Evolutionary conservation across 371 early-diverging fungal genomes (phyloP).

Genomic region (Rhizopus delemar): DNA sequence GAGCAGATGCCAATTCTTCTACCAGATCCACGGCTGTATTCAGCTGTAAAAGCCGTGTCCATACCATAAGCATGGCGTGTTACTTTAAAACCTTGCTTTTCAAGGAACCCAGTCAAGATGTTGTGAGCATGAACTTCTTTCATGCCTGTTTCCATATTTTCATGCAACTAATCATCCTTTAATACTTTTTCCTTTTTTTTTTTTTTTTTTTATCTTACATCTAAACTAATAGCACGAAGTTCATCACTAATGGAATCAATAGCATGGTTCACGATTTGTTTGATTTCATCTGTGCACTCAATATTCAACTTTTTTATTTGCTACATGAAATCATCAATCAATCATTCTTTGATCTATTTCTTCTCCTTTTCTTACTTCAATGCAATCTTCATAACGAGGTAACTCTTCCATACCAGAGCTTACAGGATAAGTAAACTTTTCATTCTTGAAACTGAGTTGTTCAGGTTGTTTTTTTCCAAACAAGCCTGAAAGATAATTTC

Average conservation of each 20-base stretch:
- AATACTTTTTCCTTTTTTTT: background rate
- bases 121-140: constrained; percentile 61
- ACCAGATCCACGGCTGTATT: constrained; percentile 46
- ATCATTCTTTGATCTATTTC: background rate
- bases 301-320: constrained; percentile 24
- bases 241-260: constrained; percentile 48
- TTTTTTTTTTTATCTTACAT: constrained; percentile 31
- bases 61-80: constrained; percentile 58
- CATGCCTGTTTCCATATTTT: constrained; percentile 60
- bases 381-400: constrained; percentile 26
- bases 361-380: constrained; percentile 12
- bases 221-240: constrained; percentile 57
- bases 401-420: constrained; percentile 20
- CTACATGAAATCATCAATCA: constrained; percentile 6
- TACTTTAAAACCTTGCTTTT: constrained; percentile 56
- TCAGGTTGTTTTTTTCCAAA: background rate
- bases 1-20: constrained; percentile 58
- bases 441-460: constrained; percentile 1
- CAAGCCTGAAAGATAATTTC: constrained; percentile 4
- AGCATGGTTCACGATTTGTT: constrained; percentile 30
- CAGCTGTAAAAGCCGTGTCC: constrained; percentile 65
- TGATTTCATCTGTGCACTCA: constrained; percentile 25
- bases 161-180: constrained; percentile 51
- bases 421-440: constrained; percentile 19
- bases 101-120: constrained; percentile 57